Evolutionary conservation across 495 filamentous ascomycete species (phyloP).

Genomic region (Cudoniella acicularis): DNA sequence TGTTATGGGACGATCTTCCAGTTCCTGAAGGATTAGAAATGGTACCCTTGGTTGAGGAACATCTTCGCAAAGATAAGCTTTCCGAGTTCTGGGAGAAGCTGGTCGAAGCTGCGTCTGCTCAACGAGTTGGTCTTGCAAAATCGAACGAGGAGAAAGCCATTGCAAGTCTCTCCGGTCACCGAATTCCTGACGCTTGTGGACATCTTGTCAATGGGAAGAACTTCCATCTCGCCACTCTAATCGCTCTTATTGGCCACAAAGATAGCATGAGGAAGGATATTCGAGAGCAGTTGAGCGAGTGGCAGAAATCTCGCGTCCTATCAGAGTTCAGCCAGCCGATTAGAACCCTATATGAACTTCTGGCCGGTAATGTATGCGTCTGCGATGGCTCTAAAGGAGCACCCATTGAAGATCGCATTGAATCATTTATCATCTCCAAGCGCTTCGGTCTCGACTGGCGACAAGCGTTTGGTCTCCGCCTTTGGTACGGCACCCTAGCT

Average conservation of each 20-base stretch:
- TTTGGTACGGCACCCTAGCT: conserved; percentile 75
- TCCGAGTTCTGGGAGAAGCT: conserved; percentile 59
- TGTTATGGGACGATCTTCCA: conserved; percentile 76
- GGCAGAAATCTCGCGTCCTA: conserved; percentile 73
- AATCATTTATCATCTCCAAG: conserved; percentile 71
- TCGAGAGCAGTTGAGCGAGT: conserved; percentile 71
- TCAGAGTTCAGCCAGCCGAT: conserved; percentile 85
- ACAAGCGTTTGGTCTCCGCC: conserved; percentile 83
- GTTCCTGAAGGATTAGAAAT: conserved; percentile 34
- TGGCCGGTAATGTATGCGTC: conserved; percentile 78
- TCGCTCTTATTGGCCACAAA: conserved; percentile 75
- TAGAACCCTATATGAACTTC: conserved; percentile 82
- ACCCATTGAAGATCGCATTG: conserved; percentile 68
- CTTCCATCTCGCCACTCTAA: conserved; percentile 75
- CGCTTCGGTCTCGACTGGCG: conserved; percentile 87
- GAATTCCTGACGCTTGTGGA: conserved; percentile 76
- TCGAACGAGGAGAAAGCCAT: conserved; percentile 80
- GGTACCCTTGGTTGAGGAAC: conserved; percentile 38
- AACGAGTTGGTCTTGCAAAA: conserved; percentile 44
- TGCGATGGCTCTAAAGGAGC: conserved; percentile 71
- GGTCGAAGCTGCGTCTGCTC: conserved; percentile 52
- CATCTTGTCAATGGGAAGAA: conserved; percentile 67
- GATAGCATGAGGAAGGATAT: conserved; percentile 62
- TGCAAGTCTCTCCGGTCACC: conserved; percentile 70
- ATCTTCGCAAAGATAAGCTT: conserved; percentile 49